phyloP scores from a whole-genome alignment of 2,329 filamentous ascomycete species.

The Arachnomyces sp. region DNA sequence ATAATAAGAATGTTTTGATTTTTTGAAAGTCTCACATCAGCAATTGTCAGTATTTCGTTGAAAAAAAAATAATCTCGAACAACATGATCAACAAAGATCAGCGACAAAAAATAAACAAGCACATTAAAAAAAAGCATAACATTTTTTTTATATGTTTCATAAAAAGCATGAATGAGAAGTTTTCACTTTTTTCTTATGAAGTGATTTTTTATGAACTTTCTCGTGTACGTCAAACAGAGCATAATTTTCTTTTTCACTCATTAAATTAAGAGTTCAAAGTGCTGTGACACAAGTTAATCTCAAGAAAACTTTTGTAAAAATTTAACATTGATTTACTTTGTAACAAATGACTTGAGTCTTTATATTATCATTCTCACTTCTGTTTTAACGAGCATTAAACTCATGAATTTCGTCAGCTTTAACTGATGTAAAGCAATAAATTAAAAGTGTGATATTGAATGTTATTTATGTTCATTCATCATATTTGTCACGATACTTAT shows the following conservation, averaged over 20 bases:
- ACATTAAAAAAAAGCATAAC: constrained; percentile 12
- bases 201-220: constrained; percentile 12
- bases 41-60: constrained; percentile 9
- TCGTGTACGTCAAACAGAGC: constrained; percentile 14
- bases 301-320: too few species aligned
- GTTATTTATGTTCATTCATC: too few species aligned
- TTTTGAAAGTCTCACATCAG: too few species aligned
- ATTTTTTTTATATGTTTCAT: constrained; percentile 12
- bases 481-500: too few species aligned
- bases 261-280: constrained; percentile 16
- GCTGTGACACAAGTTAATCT: too few species aligned
- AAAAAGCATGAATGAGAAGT: constrained; percentile 12
- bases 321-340: too few species aligned
- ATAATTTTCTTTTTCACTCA: constrained; percentile 11
- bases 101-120: constrained; percentile 13
- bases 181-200: constrained; percentile 11
- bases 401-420: too few species aligned
- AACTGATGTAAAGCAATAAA: too few species aligned
- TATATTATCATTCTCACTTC: too few species aligned
- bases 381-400: too few species aligned
- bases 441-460: too few species aligned
- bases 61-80: constrained; percentile 10
- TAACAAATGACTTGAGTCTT: too few species aligned
- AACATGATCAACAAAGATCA: constrained; percentile 10
- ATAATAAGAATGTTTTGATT: constrained; percentile 9